Evolutionary conservation across 108 stramenopile genomes (phyloP), one percentile per base, ranked within the genome.

Genomic region (Epipyxis sp.): DNA sequence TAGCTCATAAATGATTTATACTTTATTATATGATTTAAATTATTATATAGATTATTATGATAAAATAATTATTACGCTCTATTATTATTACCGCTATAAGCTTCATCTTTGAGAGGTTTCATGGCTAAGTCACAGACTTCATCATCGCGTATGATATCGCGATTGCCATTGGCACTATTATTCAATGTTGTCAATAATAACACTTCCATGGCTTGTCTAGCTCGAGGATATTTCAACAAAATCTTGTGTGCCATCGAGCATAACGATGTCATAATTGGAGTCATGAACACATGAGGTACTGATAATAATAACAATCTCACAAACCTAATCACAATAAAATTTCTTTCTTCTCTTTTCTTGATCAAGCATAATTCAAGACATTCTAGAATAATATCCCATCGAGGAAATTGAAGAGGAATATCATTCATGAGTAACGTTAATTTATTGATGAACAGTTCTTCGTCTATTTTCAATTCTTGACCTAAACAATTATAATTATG

Each of bases 211-310:
- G 13, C 10, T 25, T 65, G 61, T 32, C 61, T 16, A 13, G 34
- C 13, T 27, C 71, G 71, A 29, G 71, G 71, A 74, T 74, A 74
- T 3, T 42, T 37, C 34, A 74, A 74, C 20, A 74, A 57, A 27
- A 74, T 10, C 40, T 42, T 54, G 34, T 74, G 71, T 6, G 34
- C 34, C 71, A 74, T 34, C 3, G 71, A 6, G 6, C 40, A 42
- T 13, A 57, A 30, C 6, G 34, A 13, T 43, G 3, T 25, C 3
- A 13, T 42, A 27, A 57, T 42, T 6, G 13, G 3, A 57, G 40
- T 42, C 3, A 74, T 3, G 25, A 43, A 42, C n/a, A n/a, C n/a
- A 65, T 37, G 27, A 27, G 34, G 25, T 6, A 42, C 71, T 10
- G 6, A 6, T 6, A 74, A 27, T 27, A 37, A 34, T 27, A 74